These are phyloP conservation scores for Colletotrichum cuscutae DNA, from an alignment of 2,329 filamentous ascomycete species.

Conservation along the genomic window DNA sequence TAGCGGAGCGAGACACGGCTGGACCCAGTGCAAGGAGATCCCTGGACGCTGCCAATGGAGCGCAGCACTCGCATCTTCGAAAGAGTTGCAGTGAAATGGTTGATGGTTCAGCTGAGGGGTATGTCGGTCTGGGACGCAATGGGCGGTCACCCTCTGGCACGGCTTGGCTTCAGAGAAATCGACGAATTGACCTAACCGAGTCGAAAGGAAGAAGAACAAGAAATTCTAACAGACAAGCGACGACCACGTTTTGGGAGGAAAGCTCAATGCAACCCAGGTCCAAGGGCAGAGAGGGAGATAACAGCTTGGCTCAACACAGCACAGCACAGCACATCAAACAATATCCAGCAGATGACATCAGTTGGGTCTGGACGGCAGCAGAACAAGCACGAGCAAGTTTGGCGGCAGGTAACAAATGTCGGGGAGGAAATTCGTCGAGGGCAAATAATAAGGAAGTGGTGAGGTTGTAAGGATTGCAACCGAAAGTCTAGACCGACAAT, in stretches of 20 bases:
- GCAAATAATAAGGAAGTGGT: neutral
- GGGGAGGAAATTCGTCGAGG: neutral
- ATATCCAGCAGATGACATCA: neutral
- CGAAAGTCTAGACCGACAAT: neutral
- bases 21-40: constrained; percentile 8
- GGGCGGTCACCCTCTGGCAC: constrained; percentile 4
- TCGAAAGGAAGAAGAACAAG: neutral
- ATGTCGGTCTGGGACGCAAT: constrained; percentile 30
- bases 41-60: constrained; percentile 18
- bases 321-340: neutral
- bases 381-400: neutral
- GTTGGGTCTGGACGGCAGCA: neutral
- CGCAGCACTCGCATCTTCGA: constrained; percentile 3
- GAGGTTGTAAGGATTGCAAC: neutral
- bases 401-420: neutral
- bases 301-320: neutral
- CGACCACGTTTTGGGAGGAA: neutral
- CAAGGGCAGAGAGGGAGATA: constrained; percentile 1
- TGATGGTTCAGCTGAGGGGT: constrained; percentile 26
- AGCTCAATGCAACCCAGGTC: neutral
- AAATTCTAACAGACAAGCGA: neutral
- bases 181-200: constrained; percentile 9
- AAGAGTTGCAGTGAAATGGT: constrained; percentile 10
- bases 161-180: constrained; percentile 10
- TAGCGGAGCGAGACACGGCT: constrained; percentile 30